Base-by-base conservation (phyloP, 352 stramenopile species). In the Aphanomyces invadans region DNA sequence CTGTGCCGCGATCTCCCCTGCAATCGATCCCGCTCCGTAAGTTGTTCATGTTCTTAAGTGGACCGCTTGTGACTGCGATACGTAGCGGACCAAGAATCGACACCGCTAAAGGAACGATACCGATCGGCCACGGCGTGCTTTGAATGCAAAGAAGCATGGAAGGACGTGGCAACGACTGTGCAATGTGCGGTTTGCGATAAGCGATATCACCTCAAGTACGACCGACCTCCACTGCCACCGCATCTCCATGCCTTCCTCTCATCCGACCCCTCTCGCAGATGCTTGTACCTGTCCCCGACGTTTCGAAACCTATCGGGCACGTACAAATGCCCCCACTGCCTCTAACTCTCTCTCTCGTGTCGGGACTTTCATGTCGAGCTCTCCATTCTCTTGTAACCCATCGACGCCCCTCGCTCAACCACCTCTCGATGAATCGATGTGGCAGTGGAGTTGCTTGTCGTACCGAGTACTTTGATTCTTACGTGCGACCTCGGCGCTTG, bases 51-150 rank as follows among this genome's bases (percentile, higher is more conserved):
- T 33, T 57, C n/a, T n/a, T n/a, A n/a, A n/a, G n/a, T n/a, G n/a
- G n/a, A n/a, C n/a, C n/a, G n/a, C 55, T 51, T 64, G 17, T 21
- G 21, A 56, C 17, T 19, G 49, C 11, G 26, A 7, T 57, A 17
- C 26, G 39, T 67, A 67, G 60, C 60, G 5, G 60, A 67, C 12
- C 48, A 67, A 46, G 60, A 67, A 46, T 67, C 60, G 33, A 67
- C 60, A 23, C 60, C 60, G 11, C 46, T 67, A n/a, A 67, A 67
- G 49, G 42, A 59, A 28, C 21, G 31, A 31, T 49, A 32, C 17
- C 29, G 38, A 9, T 28, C 60, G 11, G 33, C 3, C 4, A 21
- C 21, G 9, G 39, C 38, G 11, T 67, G 60, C 42, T 67, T 57
- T 59, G 60, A 67, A 26, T 67, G 60, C 60, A 67, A 67, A 46